Base-by-base conservation (phyloP, 148 eudicot species). In the Suaeda aralocaspica region DNA sequence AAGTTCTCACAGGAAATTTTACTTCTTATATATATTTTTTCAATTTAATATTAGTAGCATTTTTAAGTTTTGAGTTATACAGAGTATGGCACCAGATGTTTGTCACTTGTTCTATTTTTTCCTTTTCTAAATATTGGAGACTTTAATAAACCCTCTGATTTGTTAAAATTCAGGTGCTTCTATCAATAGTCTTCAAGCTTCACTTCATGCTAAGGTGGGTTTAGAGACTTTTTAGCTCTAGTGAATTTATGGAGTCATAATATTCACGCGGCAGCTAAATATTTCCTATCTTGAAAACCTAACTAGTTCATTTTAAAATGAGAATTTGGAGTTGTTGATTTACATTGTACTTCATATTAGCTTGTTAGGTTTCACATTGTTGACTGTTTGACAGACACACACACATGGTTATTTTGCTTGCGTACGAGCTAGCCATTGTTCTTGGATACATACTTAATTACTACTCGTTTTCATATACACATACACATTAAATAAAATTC, bases 151-250 rank as follows among this genome's bases (percentile, higher is more conserved):
- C 9, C 39, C 24, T 49, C 14, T 46, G 30, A 8, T 14, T 31
- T 67, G 75, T 81, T 39, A 66, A 56, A 21, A 81, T 88, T 76
- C 91, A 94, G 99, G 88, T 80, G 91, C 88, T 73, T 91, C 99
- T 45, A 76, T 94, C 82, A 79, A 69, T 77, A 79, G 91, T 80
- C 99, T 94, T 67, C 93, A 94, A 84, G 70, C 82, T 58, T 83
- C 89, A 77, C 88, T 94, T 74, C 96, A 81, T 77, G 91, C 99
- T 34, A 94, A 94, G 97, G 99, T 94, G 75, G 46, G 82, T 77
- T 74, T 25, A 22, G 25, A 48, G 34, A 26, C 59, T 36, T 16
- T 26, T 61, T 7, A 34, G 39, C 59, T 60, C 50, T 58, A 30
- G 53, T 29, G n/a, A 71, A 59, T 15, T 8, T 50, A 19, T 71